Conservation (phyloP, 2,329 filamentous ascomycete species). For the Gliomastix tumulicola region DNA sequence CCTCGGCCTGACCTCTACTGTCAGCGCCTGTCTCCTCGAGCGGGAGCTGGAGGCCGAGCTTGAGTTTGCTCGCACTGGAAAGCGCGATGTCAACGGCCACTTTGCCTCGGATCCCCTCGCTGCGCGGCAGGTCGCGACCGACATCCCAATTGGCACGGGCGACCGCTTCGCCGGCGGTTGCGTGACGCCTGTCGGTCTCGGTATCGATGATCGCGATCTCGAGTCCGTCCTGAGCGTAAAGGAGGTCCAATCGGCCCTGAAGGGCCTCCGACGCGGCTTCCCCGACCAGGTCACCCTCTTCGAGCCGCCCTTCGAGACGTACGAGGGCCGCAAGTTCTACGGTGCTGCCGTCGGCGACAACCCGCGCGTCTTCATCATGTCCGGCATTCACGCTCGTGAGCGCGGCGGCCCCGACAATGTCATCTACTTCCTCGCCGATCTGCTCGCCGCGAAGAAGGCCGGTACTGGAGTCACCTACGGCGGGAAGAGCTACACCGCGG, state of each 20-base stretch:
- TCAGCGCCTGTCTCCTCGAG: constrained; percentile 3
- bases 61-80: constrained; percentile 1
- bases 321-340: constrained; percentile 29
- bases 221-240: constrained; percentile 34
- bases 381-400: constrained; percentile 50
- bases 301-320: constrained; percentile 32
- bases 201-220: constrained; percentile 25
- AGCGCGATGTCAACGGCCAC: background rate
- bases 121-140: constrained; percentile 11
- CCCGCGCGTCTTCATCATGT: constrained; percentile 44
- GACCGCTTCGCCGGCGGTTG: constrained; percentile 27
- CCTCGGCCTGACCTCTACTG: constrained; percentile 1
- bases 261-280: constrained; percentile 29
- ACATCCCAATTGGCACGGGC: constrained; percentile 26
- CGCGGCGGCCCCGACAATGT: constrained; percentile 49
- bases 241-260: constrained; percentile 36
- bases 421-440: constrained; percentile 50
- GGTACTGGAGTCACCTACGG: constrained; percentile 45
- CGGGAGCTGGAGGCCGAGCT: constrained; percentile 3
- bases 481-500: constrained; percentile 39
- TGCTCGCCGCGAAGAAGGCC: constrained; percentile 43
- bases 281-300: constrained; percentile 29
- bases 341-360: constrained; percentile 37
- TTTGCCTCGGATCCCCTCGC: constrained; percentile 22
- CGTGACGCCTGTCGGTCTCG: constrained; percentile 15